Evolutionary conservation across 441 rosid species (phyloP).

Genomic region (Kokia cookei): DNA sequence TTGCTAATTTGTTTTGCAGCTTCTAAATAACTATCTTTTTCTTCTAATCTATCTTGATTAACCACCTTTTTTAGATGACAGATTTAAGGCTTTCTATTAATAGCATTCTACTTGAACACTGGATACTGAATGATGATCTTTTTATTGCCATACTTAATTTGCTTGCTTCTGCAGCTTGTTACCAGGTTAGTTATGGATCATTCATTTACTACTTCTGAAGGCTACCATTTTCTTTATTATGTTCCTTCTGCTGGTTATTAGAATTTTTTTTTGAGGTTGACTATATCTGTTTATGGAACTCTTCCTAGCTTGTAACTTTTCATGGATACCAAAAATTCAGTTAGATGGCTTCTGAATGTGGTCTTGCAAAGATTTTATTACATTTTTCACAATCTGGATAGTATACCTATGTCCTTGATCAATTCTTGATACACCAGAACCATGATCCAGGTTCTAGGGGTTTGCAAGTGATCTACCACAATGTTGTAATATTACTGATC

Average conservation of each 20-base stretch:
- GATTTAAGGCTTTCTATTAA: constrained; percentile 48
- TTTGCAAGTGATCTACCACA: neutral
- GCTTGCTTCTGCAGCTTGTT: constrained; percentile 69
- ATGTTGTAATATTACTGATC: neutral
- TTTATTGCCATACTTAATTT: constrained; percentile 52
- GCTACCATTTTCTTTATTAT: neutral
- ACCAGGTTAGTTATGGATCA: constrained; percentile 54
- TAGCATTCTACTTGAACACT: constrained; percentile 37
- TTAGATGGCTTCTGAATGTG: neutral
- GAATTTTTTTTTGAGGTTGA: neutral
- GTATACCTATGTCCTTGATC: neutral
- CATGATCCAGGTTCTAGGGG: neutral
- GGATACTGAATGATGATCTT: constrained; percentile 55
- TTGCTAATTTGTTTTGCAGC: constrained; percentile 1
- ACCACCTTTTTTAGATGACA: constrained; percentile 48
- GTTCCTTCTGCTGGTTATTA: neutral
- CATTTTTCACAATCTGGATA: neutral
- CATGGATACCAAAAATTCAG: neutral
- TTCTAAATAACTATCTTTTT: constrained; percentile 5
- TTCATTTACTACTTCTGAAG: constrained; percentile 1
- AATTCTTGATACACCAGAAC: neutral
- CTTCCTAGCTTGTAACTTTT: neutral
- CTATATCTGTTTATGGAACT: neutral
- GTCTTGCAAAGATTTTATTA: neutral
- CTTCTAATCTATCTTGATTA: constrained; percentile 18